phyloP scores from a whole-genome alignment of 1,139 yeast species.

The Suhomyces wounanorum region DNA sequence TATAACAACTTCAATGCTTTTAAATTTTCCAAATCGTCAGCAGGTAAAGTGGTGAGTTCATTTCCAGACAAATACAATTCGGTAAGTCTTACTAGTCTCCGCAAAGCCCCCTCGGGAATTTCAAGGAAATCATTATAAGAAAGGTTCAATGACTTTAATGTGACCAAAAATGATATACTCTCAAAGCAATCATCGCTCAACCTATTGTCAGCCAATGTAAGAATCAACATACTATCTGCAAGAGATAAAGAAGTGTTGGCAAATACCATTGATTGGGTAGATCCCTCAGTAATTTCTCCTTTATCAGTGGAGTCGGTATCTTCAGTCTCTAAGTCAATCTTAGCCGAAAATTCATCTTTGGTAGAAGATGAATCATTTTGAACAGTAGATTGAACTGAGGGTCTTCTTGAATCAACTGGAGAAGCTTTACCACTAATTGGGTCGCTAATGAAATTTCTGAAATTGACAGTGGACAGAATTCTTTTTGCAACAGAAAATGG shows the following conservation, averaged over 20 bases:
- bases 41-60: constrained; percentile 73
- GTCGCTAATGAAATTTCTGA: constrained; percentile 16
- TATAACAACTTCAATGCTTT: constrained; percentile 60
- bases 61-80: constrained; percentile 88
- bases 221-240: constrained; percentile 53
- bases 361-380: constrained; percentile 7
- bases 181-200: constrained; percentile 78
- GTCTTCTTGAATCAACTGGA: constrained; percentile 15
- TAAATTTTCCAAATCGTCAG: constrained; percentile 76
- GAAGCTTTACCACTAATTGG: constrained; percentile 8
- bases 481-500: constrained; percentile 41
- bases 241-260: constrained; percentile 31
- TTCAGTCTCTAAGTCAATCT: constrained; percentile 5
- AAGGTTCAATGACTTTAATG: constrained; percentile 67
- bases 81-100: constrained; percentile 56
- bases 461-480: constrained; percentile 36
- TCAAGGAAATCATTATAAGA: constrained; percentile 85
- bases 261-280: constrained; percentile 13
- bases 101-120: constrained; percentile 70
- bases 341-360: not conserved
- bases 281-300: constrained; percentile 6
- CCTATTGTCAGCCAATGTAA: constrained; percentile 82
- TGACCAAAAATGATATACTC: constrained; percentile 58
- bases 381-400: constrained; percentile 12
- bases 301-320: constrained; percentile 6